phyloP scores from a whole-genome alignment of 805 yeast species.

The Spathaspora passalidarum region DNA sequence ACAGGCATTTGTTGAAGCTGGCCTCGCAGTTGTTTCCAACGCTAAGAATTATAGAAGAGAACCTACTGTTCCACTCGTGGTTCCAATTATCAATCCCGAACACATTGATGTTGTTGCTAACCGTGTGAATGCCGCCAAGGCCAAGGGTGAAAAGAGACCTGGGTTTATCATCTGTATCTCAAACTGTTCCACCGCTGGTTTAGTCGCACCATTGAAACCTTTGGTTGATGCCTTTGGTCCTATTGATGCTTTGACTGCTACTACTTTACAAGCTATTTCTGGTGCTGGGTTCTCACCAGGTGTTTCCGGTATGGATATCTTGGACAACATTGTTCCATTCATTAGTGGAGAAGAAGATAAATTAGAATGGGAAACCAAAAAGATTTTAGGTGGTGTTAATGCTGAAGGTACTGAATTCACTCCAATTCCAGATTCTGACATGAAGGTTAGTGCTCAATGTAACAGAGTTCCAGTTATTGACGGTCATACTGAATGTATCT shows the following conservation, averaged over 20 bases:
- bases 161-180: conserved; percentile 95
- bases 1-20: conserved; percentile 75
- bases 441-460: conserved; percentile 92
- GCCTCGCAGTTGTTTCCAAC: conserved; percentile 84
- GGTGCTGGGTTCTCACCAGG: conserved; percentile 99
- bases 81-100: conserved; percentile 92
- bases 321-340: conserved; percentile 93
- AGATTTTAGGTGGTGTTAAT: conserved; percentile 74
- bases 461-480: conserved; percentile 96
- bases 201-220: conserved; percentile 96
- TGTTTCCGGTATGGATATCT: conserved; percentile 89
- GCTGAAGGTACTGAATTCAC: conserved; percentile 52
- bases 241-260: conserved; percentile 76
- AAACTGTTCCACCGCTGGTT: conserved; percentile 97
- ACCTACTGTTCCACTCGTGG: conserved; percentile 84
- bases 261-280: conserved; percentile 95
- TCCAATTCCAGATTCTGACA: conserved; percentile 60
- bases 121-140: conserved; percentile 52
- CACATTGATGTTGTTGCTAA: conserved; percentile 74
- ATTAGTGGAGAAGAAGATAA: conserved; percentile 97
- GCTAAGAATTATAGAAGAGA: conserved; percentile 95
- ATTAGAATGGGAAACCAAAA: conserved; percentile 97
- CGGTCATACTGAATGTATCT: conserved; percentile 95
- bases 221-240: conserved; percentile 89
- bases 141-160: conserved; percentile 53